Evolutionary conservation across 2,329 filamentous ascomycete species (phyloP).

Genomic region (Nemania abortiva): DNA sequence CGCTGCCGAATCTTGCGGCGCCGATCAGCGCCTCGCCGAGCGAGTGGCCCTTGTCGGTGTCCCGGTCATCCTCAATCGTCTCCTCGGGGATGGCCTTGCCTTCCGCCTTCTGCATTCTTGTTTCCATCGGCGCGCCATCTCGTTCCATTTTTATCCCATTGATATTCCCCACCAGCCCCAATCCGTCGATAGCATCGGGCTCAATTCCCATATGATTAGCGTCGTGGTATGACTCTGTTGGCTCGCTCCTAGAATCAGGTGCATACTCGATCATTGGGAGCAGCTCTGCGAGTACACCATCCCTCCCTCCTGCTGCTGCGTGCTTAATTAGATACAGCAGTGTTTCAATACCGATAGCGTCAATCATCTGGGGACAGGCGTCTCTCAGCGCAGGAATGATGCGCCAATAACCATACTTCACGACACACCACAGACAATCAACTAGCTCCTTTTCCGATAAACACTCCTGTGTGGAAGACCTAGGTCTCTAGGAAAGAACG

Average conservation of each 20-base stretch:
- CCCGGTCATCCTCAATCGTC: background rate
- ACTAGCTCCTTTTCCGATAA: slow-evolving; percentile 1
- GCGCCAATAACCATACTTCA: slow-evolving; percentile 8
- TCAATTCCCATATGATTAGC: background rate
- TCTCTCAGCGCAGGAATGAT: background rate
- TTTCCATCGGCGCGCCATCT: background rate
- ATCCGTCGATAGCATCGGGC: background rate
- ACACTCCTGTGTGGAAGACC: background rate
- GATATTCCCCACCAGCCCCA: background rate
- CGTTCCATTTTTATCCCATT: background rate
- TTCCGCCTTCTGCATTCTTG: slow-evolving; percentile 2
- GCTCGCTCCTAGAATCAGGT: background rate
- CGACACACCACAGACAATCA: background rate
- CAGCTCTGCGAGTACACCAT: slow-evolving; percentile 5
- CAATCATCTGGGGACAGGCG: background rate
- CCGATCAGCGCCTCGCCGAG: background rate
- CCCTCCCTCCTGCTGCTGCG: slow-evolving; percentile 1
- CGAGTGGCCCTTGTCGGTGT: background rate
- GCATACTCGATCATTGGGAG: background rate
- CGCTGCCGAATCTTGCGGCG: background rate
- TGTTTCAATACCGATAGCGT: background rate
- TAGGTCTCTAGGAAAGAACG: slow-evolving; percentile 3
- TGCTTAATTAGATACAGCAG: background rate
- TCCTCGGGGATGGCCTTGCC: background rate
- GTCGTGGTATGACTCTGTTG: background rate